Percentiles rank a stretch among this genome's conserved stretches.
Conservation (phyloP, 805 yeast species). For the Saccharomyces jurei region DNA sequence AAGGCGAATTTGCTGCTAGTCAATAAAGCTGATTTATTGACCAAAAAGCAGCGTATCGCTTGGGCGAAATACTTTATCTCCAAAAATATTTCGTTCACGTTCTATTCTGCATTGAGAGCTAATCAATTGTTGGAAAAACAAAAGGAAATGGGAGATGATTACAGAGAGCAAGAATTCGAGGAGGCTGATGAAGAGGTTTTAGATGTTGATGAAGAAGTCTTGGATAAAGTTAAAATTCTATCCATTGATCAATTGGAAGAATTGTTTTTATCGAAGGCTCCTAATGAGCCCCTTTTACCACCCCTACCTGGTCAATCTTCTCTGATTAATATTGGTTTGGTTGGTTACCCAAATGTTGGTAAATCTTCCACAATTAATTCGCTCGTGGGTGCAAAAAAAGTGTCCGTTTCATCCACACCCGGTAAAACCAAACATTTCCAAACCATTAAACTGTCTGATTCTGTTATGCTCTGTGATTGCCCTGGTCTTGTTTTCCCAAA, state of each 20-base stretch:
- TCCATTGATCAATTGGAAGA: constrained; percentile 80
- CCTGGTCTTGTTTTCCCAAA: constrained; percentile 99
- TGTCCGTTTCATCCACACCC: constrained; percentile 96
- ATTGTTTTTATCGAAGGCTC: constrained; percentile 69
- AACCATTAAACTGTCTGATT: constrained; percentile 76
- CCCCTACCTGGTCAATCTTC: constrained; percentile 53
- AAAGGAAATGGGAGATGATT: constrained; percentile 30
- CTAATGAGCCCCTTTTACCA: constrained; percentile 44
- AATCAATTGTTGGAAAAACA: constrained; percentile 65
- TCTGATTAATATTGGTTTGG: constrained; percentile 82
- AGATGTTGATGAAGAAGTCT: constrained; percentile 29
- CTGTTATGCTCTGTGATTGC: constrained; percentile 90
- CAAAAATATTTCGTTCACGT: constrained; percentile 71
- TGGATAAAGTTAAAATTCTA: constrained; percentile 57
- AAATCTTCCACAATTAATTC: constrained; percentile 98
- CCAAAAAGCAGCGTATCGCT: constrained; percentile 61
- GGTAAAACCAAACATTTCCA: constrained; percentile 99
- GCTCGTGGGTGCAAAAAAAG: constrained; percentile 89
- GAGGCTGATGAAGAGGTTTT: constrained; percentile 25
- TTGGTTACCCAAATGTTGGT: constrained; percentile 96
- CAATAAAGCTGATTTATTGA: constrained; percentile 86
- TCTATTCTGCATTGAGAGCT: constrained; percentile 86
- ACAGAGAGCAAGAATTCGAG: constrained; percentile 27
- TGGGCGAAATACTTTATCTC: constrained; percentile 83
- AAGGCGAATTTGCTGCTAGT: constrained; percentile 79